A percentile compares a stretch with the other conserved stretches of the same genome.
These are phyloP conservation scores for Hermanozyma aechmeae DNA, from an alignment of 805 yeast genomes.

Conservation along the genomic window DNA sequence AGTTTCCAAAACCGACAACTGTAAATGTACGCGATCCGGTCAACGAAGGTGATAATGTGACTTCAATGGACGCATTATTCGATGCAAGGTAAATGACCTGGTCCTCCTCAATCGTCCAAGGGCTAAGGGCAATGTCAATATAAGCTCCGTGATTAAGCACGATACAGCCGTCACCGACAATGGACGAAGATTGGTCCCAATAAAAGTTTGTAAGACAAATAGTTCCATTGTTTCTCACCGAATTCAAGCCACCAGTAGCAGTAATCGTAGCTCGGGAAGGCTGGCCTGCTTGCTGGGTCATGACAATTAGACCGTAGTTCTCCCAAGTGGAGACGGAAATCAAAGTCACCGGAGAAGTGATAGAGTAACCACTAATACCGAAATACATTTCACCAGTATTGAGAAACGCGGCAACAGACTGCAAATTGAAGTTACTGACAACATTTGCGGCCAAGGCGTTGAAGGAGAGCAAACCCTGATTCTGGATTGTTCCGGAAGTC, in stretches of 20 bases:
- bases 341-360: background rate
- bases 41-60: no score
- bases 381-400: background rate
- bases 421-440: background rate
- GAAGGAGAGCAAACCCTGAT: conserved; percentile 13
- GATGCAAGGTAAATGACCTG: conserved; percentile 2
- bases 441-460: background rate
- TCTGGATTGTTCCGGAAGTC: conserved; percentile 5
- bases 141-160: no score
- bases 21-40: no score
- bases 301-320: background rate
- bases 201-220: background rate
- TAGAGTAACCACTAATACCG: background rate
- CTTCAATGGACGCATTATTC: no score
- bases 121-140: background rate
- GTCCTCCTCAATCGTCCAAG: background rate
- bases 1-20: conserved; percentile 6
- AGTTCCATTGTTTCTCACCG: background rate
- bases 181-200: background rate
- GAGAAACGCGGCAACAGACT: background rate
- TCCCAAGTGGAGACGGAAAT: background rate
- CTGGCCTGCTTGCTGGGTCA: background rate
- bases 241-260: background rate
- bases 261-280: conserved; percentile 1
- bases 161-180: background rate